Percentiles rank a stretch among this genome's conserved stretches.
Evolutionary conservation across 164 flowering plant species (phyloP).

Genomic region (Echeveria elegans): DNA sequence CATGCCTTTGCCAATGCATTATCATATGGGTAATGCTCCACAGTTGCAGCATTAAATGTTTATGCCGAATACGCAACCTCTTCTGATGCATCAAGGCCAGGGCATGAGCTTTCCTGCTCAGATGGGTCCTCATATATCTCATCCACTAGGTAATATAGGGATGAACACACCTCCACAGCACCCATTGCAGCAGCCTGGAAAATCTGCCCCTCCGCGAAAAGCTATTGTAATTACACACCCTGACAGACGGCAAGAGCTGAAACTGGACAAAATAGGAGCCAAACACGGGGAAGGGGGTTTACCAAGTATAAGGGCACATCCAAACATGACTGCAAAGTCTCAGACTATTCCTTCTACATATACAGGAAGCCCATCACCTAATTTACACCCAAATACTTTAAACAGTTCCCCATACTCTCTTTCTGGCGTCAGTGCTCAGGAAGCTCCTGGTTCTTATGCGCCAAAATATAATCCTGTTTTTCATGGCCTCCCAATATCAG

Average conservation of each 20-base stretch:
- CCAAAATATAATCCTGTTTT: not conserved
- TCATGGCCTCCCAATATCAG: not conserved
- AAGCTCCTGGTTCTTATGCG: not conserved
- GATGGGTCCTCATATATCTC: conserved; percentile 59
- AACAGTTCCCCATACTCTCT: not conserved
- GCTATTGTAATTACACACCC: conserved; percentile 91
- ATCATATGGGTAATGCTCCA: conserved; percentile 52
- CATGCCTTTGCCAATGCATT: conserved; percentile 37
- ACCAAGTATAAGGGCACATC: not conserved
- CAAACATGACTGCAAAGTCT: not conserved
- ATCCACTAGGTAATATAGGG: conserved; percentile 58
- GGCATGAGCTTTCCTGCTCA: conserved; percentile 45
- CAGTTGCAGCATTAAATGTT: conserved; percentile 63
- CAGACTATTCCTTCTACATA: not conserved
- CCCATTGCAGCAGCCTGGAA: conserved; percentile 49
- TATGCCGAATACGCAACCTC: conserved; percentile 60
- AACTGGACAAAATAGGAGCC: conserved; percentile 36
- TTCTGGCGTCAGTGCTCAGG: not conserved
- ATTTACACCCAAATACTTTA: not conserved
- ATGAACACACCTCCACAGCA: conserved; percentile 45
- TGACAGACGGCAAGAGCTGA: conserved; percentile 76
- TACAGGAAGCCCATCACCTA: not conserved
- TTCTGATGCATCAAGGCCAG: conserved; percentile 57
- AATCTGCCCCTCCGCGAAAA: conserved; percentile 47
- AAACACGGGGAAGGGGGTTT: conserved; percentile 11